A percentile compares a stretch with the other conserved stretches of the same genome.
These are phyloP conservation scores for Cyclocybe aegerita DNA, from an alignment of 768 basidiomycete species.

Conservation along the genomic window DNA sequence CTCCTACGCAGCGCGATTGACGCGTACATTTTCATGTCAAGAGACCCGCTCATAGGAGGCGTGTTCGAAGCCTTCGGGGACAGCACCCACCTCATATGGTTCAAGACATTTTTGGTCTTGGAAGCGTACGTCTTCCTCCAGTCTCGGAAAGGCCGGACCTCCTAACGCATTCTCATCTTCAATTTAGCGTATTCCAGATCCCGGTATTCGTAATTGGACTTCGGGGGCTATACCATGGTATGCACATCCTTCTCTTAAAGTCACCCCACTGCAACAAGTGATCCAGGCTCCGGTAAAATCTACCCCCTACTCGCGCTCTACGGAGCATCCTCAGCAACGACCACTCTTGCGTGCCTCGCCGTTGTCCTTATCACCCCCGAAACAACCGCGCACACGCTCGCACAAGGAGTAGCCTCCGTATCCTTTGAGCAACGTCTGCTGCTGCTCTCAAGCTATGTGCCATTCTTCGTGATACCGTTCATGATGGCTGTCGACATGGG, in stretches of 20 bases:
- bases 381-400: slow-evolving; percentile 26
- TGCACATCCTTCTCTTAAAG: not conserved
- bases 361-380: slow-evolving; percentile 55
- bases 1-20: slow-evolving; percentile 41
- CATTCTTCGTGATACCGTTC: slow-evolving; percentile 73
- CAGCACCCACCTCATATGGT: slow-evolving; percentile 49
- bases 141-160: not conserved
- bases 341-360: slow-evolving; percentile 69
- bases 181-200: slow-evolving; percentile 61
- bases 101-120: slow-evolving; percentile 60
- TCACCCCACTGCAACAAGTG: not conserved
- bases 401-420: slow-evolving; percentile 34
- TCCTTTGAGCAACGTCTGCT: slow-evolving; percentile 51
- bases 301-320: slow-evolving; percentile 71
- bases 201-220: slow-evolving; percentile 77
- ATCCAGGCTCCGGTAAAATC: slow-evolving; percentile 46
- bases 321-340: slow-evolving; percentile 76
- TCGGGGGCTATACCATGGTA: slow-evolving; percentile 57
- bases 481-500: slow-evolving; percentile 77
- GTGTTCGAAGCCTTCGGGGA: slow-evolving; percentile 41
- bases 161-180: not conserved
- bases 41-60: slow-evolving; percentile 67
- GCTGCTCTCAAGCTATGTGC: slow-evolving; percentile 69
- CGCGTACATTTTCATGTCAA: slow-evolving; percentile 56
- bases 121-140: slow-evolving; percentile 49